Conservation (phyloP, 441 rosid genomes). For the Gossypium gossypioides region DNA sequence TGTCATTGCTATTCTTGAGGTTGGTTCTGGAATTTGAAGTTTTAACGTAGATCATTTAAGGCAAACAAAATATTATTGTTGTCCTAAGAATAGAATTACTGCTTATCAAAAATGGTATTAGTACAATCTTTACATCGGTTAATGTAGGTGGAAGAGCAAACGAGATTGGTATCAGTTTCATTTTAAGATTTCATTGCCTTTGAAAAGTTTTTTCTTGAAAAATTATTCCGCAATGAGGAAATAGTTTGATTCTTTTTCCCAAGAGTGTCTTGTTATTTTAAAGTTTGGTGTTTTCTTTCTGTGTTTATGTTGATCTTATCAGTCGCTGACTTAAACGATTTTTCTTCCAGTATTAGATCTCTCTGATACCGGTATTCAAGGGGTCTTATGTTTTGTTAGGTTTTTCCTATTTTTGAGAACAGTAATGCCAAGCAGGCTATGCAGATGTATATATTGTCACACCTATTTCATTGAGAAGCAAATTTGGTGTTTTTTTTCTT, state of each 20-base stretch:
- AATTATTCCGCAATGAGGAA: background rate
- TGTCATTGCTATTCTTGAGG: slow-evolving; percentile 82
- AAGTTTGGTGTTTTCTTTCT: background rate
- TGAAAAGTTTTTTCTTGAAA: background rate
- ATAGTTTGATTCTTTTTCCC: background rate
- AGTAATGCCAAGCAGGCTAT: background rate
- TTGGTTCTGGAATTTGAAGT: slow-evolving; percentile 11
- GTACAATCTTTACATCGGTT: background rate
- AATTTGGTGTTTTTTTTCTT: background rate
- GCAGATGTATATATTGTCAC: background rate
- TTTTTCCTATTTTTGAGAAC: background rate
- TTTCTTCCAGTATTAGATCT: background rate
- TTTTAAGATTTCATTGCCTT: background rate
- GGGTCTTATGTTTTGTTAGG: background rate
- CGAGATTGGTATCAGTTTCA: background rate
- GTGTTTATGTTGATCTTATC: background rate
- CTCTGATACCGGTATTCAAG: background rate
- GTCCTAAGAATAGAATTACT: background rate
- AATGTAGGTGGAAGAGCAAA: background rate
- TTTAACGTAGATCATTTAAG: background rate
- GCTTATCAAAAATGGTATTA: background rate
- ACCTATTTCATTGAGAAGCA: background rate
- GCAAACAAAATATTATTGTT: background rate
- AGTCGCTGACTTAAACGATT: background rate
- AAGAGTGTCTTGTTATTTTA: background rate